Evolutionary conservation across 768 basidiomycete genomes (phyloP).

Genomic region (Auriscalpium vulgare): DNA sequence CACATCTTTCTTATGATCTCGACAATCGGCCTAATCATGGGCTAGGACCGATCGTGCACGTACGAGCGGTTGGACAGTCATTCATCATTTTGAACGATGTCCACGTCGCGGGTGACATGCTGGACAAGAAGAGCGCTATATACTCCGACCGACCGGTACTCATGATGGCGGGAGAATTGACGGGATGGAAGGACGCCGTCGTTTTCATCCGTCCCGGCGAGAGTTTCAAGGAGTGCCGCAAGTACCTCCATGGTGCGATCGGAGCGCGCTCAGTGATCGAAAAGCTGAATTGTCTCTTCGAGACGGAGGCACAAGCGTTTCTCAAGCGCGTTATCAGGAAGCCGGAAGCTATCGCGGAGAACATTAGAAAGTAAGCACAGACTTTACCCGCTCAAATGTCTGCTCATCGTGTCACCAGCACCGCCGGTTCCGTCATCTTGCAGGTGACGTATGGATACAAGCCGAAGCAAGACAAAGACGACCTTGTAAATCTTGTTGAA

Average conservation of each 20-base stretch:
- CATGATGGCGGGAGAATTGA: conserved; percentile 42
- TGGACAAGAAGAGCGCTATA: conserved; percentile 39
- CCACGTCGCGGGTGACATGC: conserved; percentile 29
- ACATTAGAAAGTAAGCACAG: conserved; percentile 1
- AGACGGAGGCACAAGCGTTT: conserved; percentile 7
- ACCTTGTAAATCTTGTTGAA: not conserved
- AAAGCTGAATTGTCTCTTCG: not conserved
- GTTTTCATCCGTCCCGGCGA: conserved; percentile 36
- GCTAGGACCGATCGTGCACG: conserved; percentile 6
- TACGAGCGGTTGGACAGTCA: conserved; percentile 25
- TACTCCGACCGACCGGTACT: conserved; percentile 42
- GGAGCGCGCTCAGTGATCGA: conserved; percentile 19
- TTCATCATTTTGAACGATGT: conserved; percentile 43
- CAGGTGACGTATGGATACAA: conserved; percentile 2
- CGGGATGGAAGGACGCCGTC: conserved; percentile 32
- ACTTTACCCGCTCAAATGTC: not conserved
- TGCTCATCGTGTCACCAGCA: not conserved
- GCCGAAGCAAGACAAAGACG: not conserved
- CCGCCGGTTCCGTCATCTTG: not conserved
- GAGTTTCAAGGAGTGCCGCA: conserved; percentile 36
- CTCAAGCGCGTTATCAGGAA: conserved; percentile 3
- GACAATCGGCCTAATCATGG: not conserved
- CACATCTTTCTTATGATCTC: not conserved
- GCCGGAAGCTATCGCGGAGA: not conserved
- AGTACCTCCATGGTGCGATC: conserved; percentile 34